A percentile compares a stretch with the other conserved stretches of the same genome.
phyloP scores from a whole-genome alignment of 495 filamentous ascomycete genomes.

The Halenospora varia region DNA sequence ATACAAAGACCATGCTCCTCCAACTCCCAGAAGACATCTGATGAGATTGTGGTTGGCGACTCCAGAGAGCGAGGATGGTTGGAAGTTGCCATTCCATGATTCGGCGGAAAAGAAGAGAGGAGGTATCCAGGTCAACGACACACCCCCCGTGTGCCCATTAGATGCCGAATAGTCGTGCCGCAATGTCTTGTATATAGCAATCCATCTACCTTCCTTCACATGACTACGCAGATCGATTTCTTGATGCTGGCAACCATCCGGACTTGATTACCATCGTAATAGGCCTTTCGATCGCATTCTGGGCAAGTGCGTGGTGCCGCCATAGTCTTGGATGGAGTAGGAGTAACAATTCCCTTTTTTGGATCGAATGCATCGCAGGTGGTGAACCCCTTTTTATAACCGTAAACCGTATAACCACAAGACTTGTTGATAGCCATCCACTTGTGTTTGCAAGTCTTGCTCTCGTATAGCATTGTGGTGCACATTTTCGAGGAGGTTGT shows the following conservation, averaged over 20 bases:
- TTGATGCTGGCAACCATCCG: slow-evolving; percentile 14
- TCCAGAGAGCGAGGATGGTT: slow-evolving; percentile 79
- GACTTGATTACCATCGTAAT: slow-evolving; percentile 12
- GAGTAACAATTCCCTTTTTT: neutral
- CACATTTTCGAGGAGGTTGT: neutral
- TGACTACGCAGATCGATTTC: neutral
- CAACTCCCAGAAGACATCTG: slow-evolving; percentile 65
- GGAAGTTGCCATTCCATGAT: slow-evolving; percentile 80
- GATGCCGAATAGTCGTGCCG: slow-evolving; percentile 59
- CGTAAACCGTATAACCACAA: neutral
- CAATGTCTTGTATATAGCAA: neutral
- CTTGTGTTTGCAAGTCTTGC: neutral
- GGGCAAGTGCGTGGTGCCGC: neutral
- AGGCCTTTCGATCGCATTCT: slow-evolving; percentile 1
- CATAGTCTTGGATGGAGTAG: neutral
- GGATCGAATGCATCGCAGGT: neutral
- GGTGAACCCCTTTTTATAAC: neutral
- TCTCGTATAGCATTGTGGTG: neutral
- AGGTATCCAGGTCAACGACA: slow-evolving; percentile 82
- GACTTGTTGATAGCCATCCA: neutral
- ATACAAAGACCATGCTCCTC: slow-evolving; percentile 61
- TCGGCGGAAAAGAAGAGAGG: slow-evolving; percentile 78
- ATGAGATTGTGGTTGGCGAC: slow-evolving; percentile 82
- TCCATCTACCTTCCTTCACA: neutral
- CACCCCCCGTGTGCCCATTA: slow-evolving; percentile 53